Base-by-base conservation (phyloP, 129 eudicot species). In the Artemisia annua region DNA sequence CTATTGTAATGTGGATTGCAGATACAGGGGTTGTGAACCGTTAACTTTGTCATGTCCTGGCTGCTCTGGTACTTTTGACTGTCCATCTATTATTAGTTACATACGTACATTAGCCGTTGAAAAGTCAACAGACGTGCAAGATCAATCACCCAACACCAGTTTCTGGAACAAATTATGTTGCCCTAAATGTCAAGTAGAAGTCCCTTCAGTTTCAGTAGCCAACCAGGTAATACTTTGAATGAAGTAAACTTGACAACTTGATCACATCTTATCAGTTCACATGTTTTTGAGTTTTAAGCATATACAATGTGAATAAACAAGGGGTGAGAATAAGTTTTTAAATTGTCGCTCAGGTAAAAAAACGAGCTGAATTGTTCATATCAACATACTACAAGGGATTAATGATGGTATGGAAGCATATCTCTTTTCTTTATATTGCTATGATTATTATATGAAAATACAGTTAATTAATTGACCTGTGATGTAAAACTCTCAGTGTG, bases 1-100 rank as follows among this genome's bases (percentile, higher is more conserved):
- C 52, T 55, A 20, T 12, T 18, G 43, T 55, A 46, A 67, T 48
- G 18, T 61, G 56, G 46, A 26, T 63, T 81, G 84, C 90, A 95
- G 99, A 78, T 95, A 88, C 72, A 80, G 67, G 43, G 96, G 95
- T 4, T 95, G 99, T 79, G 88, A 95, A 67, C 89, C 96, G 11
- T 79, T 95, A 72, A 72, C 68, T 73, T 78, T 95, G 73, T 84
- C 91, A 60, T 95, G 99, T 81, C 90, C 99, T 15, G 90, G 89
- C 81, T 95, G 99, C 85, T 90, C 88, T n/a, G 69, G 77, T 63
- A 77, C 88, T 57, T 86, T 88, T 72, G 85, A 91, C 14, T 95
- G 97, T 82, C 85, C 96, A 44, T 82, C 96, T 55, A 76, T 93
- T 11, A 64, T 86, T 63, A 85, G 92, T 83, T 89, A 89, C 77